Percentiles rank a stretch among this genome's conserved stretches.
phyloP scores from a whole-genome alignment of 768 basidiomycete species.

The Phylloporus arenicola region DNA sequence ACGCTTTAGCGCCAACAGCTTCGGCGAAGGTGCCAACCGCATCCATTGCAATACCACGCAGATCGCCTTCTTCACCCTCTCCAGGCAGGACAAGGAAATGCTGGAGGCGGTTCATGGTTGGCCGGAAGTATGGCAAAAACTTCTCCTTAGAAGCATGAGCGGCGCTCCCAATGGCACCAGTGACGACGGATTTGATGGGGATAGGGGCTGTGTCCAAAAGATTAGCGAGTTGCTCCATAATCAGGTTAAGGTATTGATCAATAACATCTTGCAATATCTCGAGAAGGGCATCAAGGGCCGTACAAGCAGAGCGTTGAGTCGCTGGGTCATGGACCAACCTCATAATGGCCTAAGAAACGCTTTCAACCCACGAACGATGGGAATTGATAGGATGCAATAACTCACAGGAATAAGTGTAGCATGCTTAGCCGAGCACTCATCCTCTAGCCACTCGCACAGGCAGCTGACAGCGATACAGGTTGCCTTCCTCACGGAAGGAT shows the following conservation, averaged over 20 bases:
- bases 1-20: conserved; percentile 89
- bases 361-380: background rate
- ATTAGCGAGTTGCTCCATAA: conserved; percentile 89
- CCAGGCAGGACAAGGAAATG: conserved; percentile 82
- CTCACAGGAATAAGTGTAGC: conserved; percentile 77
- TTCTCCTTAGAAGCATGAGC: conserved; percentile 91
- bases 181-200: conserved; percentile 87
- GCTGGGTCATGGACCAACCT: conserved; percentile 78
- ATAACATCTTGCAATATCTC: conserved; percentile 91
- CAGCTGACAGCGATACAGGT: conserved; percentile 95
- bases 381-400: conserved; percentile 1
- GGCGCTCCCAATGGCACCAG: conserved; percentile 96
- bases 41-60: conserved; percentile 97
- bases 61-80: conserved; percentile 88
- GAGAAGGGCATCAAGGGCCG: conserved; percentile 91
- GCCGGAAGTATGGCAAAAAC: conserved; percentile 92
- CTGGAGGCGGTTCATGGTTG: conserved; percentile 82
- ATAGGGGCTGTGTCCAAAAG: conserved; percentile 86
- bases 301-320: conserved; percentile 92
- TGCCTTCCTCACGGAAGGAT: conserved; percentile 86
- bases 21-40: conserved; percentile 98
- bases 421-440: conserved; percentile 84
- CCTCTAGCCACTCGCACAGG: conserved; percentile 95
- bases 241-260: conserved; percentile 83
- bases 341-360: conserved; percentile 67